Conservation (phyloP, 75 land plant genomes). For the Sequoiadendron giganteum region DNA sequence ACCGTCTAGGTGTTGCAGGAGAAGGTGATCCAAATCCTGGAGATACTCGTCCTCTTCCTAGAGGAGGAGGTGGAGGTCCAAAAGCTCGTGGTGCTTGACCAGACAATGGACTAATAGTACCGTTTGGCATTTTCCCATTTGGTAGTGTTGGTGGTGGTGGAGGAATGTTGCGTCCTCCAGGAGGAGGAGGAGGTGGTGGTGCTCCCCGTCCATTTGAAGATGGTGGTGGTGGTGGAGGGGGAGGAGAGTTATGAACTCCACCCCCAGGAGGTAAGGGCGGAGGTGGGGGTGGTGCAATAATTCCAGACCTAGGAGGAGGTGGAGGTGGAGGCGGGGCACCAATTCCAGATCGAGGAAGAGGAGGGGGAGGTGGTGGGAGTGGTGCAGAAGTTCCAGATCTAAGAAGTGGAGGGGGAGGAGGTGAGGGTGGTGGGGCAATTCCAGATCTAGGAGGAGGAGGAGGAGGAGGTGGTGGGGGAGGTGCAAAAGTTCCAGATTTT, state of each 20-base stretch:
- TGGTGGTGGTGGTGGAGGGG: constrained; percentile 46
- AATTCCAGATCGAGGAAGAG: constrained; percentile 14
- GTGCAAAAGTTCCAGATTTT: constrained; percentile 10
- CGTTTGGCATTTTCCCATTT: constrained; percentile 11
- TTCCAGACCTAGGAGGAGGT: neutral
- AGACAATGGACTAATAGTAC: constrained; percentile 8
- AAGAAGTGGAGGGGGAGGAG: constrained; percentile 53
- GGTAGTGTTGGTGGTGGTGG: constrained; percentile 66
- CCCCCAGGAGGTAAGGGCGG: constrained; percentile 26
- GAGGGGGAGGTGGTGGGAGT: constrained; percentile 33
- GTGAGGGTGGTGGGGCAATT: constrained; percentile 13
- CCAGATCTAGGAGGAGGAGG: neutral
- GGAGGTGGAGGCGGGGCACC: constrained; percentile 37
- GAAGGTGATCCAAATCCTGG: constrained; percentile 15
- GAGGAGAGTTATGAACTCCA: constrained; percentile 26
- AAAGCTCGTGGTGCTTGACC: constrained; percentile 1
- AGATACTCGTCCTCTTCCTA: constrained; percentile 31
- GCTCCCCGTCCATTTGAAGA: constrained; percentile 28
- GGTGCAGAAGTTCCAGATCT: neutral
- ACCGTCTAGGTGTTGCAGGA: constrained; percentile 47
- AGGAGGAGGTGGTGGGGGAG: constrained; percentile 10
- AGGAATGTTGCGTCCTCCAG: constrained; percentile 27
- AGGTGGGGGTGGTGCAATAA: neutral
- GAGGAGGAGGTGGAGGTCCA: constrained; percentile 22
- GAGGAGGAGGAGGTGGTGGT: constrained; percentile 65